Evolutionary conservation across 371 early-diverging fungal species (phyloP).

Genomic region (Homolaphlyctis polyrhiza): DNA sequence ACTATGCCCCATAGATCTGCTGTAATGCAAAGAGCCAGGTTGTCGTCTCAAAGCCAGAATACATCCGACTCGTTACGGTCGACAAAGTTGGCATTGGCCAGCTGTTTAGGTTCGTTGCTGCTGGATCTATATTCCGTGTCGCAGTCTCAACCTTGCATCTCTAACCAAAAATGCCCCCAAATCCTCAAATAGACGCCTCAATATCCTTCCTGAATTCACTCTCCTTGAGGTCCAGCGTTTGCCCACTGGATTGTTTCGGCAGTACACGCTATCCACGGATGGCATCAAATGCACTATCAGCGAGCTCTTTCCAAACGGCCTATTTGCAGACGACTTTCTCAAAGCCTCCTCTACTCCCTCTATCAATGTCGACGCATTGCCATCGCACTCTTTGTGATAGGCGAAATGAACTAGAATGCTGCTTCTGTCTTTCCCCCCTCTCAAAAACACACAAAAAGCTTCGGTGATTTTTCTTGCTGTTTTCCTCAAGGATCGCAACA

Average conservation of each 20-base stretch:
- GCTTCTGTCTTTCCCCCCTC: too few relatives aligned
- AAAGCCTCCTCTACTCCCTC: too few relatives aligned
- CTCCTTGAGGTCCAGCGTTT: conserved; percentile 23
- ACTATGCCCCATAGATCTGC: conserved; percentile 10
- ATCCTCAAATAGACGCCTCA: conserved; percentile 23
- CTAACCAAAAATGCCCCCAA: not conserved
- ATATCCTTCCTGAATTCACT: conserved; percentile 38
- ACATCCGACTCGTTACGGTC: conserved; percentile 21
- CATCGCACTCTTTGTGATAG: too few relatives aligned
- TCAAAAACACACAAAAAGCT: too few relatives aligned
- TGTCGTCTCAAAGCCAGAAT: conserved; percentile 18
- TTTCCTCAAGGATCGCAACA: too few relatives aligned
- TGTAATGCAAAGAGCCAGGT: conserved; percentile 36
- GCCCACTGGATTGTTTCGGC: conserved; percentile 19
- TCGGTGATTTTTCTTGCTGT: too few relatives aligned
- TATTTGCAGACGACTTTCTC: conserved; percentile 12
- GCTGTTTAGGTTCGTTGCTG: conserved; percentile 28
- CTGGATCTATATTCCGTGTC: not conserved
- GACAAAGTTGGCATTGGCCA: conserved; percentile 43
- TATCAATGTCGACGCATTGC: too few relatives aligned
- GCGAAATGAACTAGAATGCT: too few relatives aligned
- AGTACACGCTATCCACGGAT: conserved; percentile 20
- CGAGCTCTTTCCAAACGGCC: conserved; percentile 33
- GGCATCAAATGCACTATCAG: conserved; percentile 28
- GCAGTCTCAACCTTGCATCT: not conserved